Evolutionary conservation across 2,329 filamentous ascomycete species (phyloP), one percentile per base, ranked within the genome.

Genomic region (Aspergillus spinulosporus): DNA sequence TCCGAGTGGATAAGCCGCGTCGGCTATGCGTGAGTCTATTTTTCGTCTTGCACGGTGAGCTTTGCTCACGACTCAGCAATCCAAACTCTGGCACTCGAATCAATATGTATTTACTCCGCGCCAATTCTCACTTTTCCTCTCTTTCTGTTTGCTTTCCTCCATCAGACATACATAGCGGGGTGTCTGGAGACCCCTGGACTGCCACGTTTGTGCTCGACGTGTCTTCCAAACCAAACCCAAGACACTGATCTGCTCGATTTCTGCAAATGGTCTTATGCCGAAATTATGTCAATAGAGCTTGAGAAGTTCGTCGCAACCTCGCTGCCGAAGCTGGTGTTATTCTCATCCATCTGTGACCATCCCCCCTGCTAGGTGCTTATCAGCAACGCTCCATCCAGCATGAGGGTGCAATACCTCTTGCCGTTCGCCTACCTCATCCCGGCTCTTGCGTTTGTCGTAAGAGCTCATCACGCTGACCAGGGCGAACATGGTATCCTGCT

Each of bases 331-430:
- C 55, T 48, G 51, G 34, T 15, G 31, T 52, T 53, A 21, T 52
- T 44, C 32, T 15, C n/a, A 6, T 21, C 39, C 9, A 12, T 40
- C 39, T 37, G 34, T 12, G 7, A 37, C 7, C 4, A 12, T 12
- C 34, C 9, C 9, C 11, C n/a, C 11, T 37, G n/a, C 11, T 12
- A 21, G 21, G 21, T 21, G 34, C 32, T 34, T 34, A 37, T 37
- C 32, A 6, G 6, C 34, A 37, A 37, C 34, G 34, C 11, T 36
- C 15, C 7, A 6, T 42, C 51, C 52, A 59, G 37, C 5, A 66
- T 66, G 64, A 57, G 60, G 46, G 37, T 56, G 4, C 42, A 59
- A 5, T 37, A 46, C 40, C 40, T 65, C 49, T 50, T 54, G 9
- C 50, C 63, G 39, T 21, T 57, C 21, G 39, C 52, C 43, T 64